A percentile compares a stretch with the other conserved stretches of the same genome.
Conservation (phyloP, 441 rosid species). For the Pelargonium cotyledonis region DNA sequence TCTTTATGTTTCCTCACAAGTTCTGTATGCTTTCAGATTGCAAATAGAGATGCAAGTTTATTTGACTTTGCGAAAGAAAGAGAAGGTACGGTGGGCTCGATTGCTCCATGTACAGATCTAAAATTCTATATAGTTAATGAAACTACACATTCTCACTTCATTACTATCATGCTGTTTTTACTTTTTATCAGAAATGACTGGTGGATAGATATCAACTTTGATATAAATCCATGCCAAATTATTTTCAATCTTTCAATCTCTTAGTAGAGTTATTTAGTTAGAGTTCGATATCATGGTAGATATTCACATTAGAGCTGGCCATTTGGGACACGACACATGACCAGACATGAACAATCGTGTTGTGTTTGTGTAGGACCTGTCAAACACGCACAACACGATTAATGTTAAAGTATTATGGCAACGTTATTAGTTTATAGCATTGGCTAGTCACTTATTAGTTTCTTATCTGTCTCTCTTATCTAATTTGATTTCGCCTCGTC, state of each 20-base stretch:
- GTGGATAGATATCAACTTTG: not conserved
- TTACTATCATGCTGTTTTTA: not conserved
- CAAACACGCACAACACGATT: too few species aligned
- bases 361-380: too few species aligned
- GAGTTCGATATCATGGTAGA: not conserved
- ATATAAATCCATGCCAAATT: too few species aligned
- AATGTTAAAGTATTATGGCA: too few species aligned
- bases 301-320: too few species aligned
- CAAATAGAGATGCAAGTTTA: conserved; percentile 63
- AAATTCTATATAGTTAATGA: conserved; percentile 7
- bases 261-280: not conserved
- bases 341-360: too few species aligned
- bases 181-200: not conserved
- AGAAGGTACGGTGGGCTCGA: conserved; percentile 46
- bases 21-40: conserved; percentile 49
- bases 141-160: not conserved
- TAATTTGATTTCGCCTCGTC: too few species aligned
- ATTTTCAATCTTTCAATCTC: not conserved
- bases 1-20: conserved; percentile 16
- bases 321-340: too few species aligned
- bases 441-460: too few species aligned
- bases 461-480: too few species aligned
- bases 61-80: conserved; percentile 54
- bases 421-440: too few species aligned
- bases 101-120: not conserved